Conservation (phyloP, 2,329 filamentous ascomycete genomes). For the Lecanicillium sp. region DNA sequence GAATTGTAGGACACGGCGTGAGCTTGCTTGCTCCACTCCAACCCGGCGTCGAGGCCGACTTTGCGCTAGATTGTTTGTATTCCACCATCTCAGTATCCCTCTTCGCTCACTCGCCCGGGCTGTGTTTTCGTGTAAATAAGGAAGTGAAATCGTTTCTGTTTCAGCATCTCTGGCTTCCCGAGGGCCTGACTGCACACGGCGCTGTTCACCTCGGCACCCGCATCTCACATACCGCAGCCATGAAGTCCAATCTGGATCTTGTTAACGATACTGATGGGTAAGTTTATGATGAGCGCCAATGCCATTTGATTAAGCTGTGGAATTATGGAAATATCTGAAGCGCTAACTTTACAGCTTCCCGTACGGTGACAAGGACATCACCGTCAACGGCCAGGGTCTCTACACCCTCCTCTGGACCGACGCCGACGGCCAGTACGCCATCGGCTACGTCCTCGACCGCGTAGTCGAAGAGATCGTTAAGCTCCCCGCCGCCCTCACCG, state of each 20-base stretch:
- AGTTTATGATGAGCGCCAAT: constrained; percentile 21
- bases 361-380: constrained; percentile 58
- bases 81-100: background rate
- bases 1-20: too few species aligned
- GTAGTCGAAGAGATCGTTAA: constrained; percentile 44
- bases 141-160: too few species aligned
- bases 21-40: constrained; percentile 3
- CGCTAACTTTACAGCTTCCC: constrained; percentile 58
- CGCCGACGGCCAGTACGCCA: constrained; percentile 54
- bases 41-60: background rate
- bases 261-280: constrained; percentile 50
- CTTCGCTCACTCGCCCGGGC: background rate
- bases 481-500: constrained; percentile 48
- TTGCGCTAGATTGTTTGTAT: background rate
- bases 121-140: background rate
- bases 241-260: constrained; percentile 43
- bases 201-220: background rate
- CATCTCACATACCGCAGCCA: constrained; percentile 4
- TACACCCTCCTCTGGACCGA: constrained; percentile 61
- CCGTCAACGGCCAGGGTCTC: constrained; percentile 51
- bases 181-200: background rate
- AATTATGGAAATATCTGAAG: constrained; percentile 19
- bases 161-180: background rate
- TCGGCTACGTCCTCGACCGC: constrained; percentile 54
- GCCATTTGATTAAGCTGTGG: constrained; percentile 14